Conservation (phyloP, 371 early-diverging fungal genomes). For the Zopfochytrium polystomum region DNA sequence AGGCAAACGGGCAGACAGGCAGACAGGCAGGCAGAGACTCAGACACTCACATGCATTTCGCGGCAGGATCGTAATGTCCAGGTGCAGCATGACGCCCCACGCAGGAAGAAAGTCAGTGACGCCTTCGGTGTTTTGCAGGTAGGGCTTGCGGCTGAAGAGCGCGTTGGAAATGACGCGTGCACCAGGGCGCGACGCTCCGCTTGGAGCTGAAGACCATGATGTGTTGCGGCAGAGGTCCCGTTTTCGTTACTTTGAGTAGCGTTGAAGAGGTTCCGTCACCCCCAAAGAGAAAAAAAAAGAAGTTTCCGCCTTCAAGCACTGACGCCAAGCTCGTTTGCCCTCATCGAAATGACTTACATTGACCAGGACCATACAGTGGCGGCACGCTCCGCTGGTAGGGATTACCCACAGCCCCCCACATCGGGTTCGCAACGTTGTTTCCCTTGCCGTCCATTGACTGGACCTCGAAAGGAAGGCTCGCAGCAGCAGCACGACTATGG, state of each 20-base stretch:
- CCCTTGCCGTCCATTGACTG: constrained; percentile 16
- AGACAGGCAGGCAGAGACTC: neutral
- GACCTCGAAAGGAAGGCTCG: too few relatives aligned
- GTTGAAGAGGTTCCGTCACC: neutral
- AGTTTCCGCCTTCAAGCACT: too few relatives aligned
- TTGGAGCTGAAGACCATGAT: constrained; percentile 14
- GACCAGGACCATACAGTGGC: constrained; percentile 15
- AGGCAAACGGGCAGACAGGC: too few relatives aligned
- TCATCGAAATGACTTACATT: constrained; percentile 5
- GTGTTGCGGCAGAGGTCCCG: too few relatives aligned
- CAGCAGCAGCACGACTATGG: too few relatives aligned
- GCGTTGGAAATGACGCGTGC: constrained; percentile 22
- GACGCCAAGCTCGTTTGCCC: neutral
- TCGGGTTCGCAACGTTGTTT: constrained; percentile 10
- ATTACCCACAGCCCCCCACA: constrained; percentile 7
- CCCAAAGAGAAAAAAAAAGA: neutral
- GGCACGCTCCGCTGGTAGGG: constrained; percentile 11
- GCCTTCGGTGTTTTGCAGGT: constrained; percentile 10
- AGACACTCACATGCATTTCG: constrained; percentile 16
- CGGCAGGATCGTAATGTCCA: constrained; percentile 13
- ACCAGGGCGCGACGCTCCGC: constrained; percentile 17
- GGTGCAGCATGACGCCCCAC: constrained; percentile 26
- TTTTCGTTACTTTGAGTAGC: neutral
- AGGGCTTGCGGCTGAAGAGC: constrained; percentile 21
- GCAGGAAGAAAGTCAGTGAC: constrained; percentile 23